Evolutionary conservation across 2,329 filamentous ascomycete species (phyloP).

Genomic region (Zymoseptoria tritici): DNA sequence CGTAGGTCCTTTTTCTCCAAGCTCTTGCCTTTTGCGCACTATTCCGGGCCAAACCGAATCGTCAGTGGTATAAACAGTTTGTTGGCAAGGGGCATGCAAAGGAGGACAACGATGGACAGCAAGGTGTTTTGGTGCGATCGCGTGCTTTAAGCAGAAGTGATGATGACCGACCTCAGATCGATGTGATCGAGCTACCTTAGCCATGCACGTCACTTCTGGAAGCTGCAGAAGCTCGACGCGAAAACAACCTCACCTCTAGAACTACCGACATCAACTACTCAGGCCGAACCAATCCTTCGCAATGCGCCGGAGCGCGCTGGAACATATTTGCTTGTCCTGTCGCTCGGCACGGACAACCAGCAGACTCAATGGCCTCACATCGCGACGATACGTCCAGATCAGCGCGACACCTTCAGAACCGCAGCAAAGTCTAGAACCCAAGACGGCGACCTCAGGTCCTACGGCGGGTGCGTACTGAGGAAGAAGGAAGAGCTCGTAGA

Average conservation of each 20-base stretch:
- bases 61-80: neutral
- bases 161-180: neutral
- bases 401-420: conserved; percentile 38
- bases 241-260: neutral
- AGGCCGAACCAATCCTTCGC: neutral
- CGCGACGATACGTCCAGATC: conserved; percentile 38
- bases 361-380: conserved; percentile 2
- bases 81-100: neutral
- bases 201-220: neutral
- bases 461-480: conserved; percentile 11
- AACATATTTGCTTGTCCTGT: conserved; percentile 23
- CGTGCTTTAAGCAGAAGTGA: conserved; percentile 3
- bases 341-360: conserved; percentile 11
- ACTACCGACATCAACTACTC: neutral
- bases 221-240: neutral
- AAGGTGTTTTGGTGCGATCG: conserved; percentile 3
- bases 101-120: neutral
- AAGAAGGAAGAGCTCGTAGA: neutral
- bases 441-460: conserved; percentile 12
- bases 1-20: neutral
- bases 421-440: conserved; percentile 29
- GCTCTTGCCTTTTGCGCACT: neutral
- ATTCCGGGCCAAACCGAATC: neutral
- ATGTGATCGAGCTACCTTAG: neutral
- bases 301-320: conserved; percentile 27